These are phyloP conservation scores for Elsinoe australis DNA, from an alignment of 2,329 filamentous ascomycete genomes.

Conservation along the genomic window DNA sequence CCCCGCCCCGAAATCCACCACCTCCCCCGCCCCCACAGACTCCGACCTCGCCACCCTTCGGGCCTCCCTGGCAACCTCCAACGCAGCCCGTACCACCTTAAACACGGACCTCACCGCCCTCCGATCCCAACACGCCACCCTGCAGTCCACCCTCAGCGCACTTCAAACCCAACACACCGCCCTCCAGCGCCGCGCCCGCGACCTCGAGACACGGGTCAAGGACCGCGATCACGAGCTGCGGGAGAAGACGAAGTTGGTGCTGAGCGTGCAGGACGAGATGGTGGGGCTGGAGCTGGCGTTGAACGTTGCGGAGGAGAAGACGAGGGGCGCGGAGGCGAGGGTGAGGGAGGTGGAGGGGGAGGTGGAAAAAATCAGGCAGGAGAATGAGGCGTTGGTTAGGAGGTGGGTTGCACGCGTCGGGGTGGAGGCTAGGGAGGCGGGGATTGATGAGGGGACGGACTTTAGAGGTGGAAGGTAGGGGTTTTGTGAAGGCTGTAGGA, in stretches of 20 bases:
- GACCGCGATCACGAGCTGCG: conserved; percentile 80
- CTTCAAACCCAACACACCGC: conserved; percentile 60
- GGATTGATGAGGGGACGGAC: conserved; percentile 17
- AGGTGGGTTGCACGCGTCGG: conserved; percentile 87
- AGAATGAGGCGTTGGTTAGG: conserved; percentile 83
- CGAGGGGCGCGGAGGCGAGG: conserved; percentile 70
- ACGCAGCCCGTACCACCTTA: conserved; percentile 39
- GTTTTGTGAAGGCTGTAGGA: neutral
- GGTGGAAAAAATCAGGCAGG: conserved; percentile 61
- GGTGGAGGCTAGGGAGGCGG: conserved; percentile 54
- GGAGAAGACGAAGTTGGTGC: conserved; percentile 74
- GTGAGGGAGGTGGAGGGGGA: conserved; percentile 31
- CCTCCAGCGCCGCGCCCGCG: conserved; percentile 55
- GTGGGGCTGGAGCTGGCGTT: conserved; percentile 80
- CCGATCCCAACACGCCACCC: conserved; percentile 34
- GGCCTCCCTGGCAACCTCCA: conserved; percentile 55
- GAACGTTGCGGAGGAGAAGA: conserved; percentile 66
- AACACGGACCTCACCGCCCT: conserved; percentile 20
- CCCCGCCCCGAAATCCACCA: conserved; percentile 19
- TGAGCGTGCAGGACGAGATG: conserved; percentile 88
- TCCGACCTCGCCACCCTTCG: conserved; percentile 31
- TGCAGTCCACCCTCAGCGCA: conserved; percentile 60
- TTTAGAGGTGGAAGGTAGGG: neutral
- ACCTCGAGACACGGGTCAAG: conserved; percentile 58
- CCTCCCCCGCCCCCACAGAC: conserved; percentile 19